phyloP scores from a whole-genome alignment of 306 rosid genomes.

The Vachellia collinsii region DNA sequence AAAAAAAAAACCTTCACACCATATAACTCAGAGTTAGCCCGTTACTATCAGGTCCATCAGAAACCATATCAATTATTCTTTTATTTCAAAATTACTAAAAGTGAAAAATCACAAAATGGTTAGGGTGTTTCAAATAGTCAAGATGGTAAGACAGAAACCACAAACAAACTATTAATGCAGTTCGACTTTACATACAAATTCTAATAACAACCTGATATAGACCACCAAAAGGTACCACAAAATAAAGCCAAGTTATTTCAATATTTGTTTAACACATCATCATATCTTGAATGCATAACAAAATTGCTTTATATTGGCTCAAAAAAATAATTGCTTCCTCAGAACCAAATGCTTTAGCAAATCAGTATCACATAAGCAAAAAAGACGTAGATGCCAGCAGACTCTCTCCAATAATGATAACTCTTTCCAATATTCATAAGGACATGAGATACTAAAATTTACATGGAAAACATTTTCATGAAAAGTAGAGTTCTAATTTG shows the following conservation, averaged over 20 bases:
- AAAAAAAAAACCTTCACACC: too few relatives aligned
- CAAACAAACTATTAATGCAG: not conserved
- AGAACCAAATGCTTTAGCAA: constrained; percentile 26
- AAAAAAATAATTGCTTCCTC: constrained; percentile 1
- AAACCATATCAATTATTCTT: constrained; percentile 25
- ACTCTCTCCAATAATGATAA: constrained; percentile 21
- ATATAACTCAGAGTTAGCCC: not conserved
- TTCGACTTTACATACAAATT: constrained; percentile 12
- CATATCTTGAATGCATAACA: not conserved
- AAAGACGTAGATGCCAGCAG: constrained; percentile 12
- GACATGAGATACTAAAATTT: constrained; percentile 28
- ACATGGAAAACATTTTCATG: not conserved
- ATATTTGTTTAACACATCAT: constrained; percentile 14
- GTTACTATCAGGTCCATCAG: not conserved
- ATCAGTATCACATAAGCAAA: constrained; percentile 31
- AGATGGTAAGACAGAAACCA: constrained; percentile 25
- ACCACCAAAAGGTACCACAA: constrained; percentile 31
- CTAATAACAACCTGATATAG: constrained; percentile 18
- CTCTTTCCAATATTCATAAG: constrained; percentile 13
- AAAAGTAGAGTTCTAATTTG: constrained; percentile 10
- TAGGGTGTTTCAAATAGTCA: constrained; percentile 23
- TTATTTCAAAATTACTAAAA: not conserved
- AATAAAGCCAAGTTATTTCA: constrained; percentile 20
- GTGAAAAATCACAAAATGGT: constrained; percentile 1
- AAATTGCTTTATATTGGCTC: not conserved